Evolutionary conservation across 2,329 filamentous ascomycete genomes (phyloP).

Genomic region (Talaromyces pinophilus): DNA sequence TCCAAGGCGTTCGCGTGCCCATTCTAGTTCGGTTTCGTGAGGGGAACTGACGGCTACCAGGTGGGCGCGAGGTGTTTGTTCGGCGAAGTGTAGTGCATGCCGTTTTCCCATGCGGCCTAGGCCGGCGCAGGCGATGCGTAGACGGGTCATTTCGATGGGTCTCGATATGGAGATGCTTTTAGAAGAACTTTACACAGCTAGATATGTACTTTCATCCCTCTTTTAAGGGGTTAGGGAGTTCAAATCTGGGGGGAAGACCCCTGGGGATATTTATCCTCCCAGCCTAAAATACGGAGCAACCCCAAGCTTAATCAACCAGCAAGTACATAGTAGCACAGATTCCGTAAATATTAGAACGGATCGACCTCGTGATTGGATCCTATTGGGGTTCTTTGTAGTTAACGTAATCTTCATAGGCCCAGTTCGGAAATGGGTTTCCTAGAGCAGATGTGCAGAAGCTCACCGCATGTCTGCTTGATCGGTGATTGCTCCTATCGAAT

Average conservation of each 20-base stretch:
- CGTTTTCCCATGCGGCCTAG: conserved; percentile 55
- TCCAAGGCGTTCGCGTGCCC: neutral
- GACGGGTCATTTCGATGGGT: conserved; percentile 22
- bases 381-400: neutral
- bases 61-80: conserved; percentile 51
- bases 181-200: too few relatives aligned
- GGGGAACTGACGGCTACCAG: neutral
- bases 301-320: neutral
- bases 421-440: conserved; percentile 6
- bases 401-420: neutral
- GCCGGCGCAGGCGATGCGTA: conserved; percentile 52
- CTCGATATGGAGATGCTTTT: neutral
- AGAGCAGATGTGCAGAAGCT: neutral
- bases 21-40: neutral
- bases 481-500: neutral
- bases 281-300: neutral
- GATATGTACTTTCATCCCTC: too few relatives aligned
- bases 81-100: conserved; percentile 53
- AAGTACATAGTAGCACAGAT: neutral
- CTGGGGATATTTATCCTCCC: neutral
- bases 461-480: neutral
- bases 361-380: neutral
- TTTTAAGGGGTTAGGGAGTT: too few relatives aligned
- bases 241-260: too few relatives aligned
- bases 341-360: neutral